Percentiles rank a stretch among this genome's conserved stretches.
These are phyloP conservation scores for Zopfochytrium polystomum DNA, from an alignment of 371 early-diverging fungal species.

Conservation along the genomic window DNA sequence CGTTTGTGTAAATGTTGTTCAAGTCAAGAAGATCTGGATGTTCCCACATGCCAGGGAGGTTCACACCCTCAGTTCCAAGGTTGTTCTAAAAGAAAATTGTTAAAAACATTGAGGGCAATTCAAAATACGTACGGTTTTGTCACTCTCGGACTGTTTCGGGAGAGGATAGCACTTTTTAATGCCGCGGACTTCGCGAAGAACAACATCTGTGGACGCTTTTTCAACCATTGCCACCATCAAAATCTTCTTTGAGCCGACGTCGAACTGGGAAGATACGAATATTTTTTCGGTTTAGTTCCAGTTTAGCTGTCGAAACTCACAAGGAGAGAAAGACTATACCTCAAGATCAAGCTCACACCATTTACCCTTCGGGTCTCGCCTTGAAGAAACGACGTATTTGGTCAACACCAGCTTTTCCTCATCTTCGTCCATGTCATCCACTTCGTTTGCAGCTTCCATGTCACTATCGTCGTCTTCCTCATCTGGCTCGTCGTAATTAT, in stretches of 20 bases:
- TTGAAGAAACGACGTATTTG: constrained; percentile 54
- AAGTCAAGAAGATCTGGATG: constrained; percentile 63
- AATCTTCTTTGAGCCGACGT: constrained; percentile 85
- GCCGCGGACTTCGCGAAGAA: constrained; percentile 84
- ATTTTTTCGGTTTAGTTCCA: neutral
- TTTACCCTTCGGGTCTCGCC: constrained; percentile 68
- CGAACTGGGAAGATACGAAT: constrained; percentile 53
- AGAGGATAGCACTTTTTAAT: constrained; percentile 76
- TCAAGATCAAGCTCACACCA: constrained; percentile 77
- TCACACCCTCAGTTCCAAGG: constrained; percentile 88
- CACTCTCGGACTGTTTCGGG: constrained; percentile 71
- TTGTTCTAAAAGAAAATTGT: constrained; percentile 31
- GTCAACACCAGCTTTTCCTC: constrained; percentile 48
- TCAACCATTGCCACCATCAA: constrained; percentile 89
- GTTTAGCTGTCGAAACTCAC: neutral
- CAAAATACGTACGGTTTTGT: constrained; percentile 70
- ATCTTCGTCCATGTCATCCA: constrained; percentile 46
- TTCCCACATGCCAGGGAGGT: constrained; percentile 89
- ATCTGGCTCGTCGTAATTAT: neutral
- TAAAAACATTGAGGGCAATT: constrained; percentile 2
- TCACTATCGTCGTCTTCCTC: constrained; percentile 32
- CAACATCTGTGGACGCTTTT: constrained; percentile 58
- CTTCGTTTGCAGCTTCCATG: constrained; percentile 40
- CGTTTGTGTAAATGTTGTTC: constrained; percentile 90
- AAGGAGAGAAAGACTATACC: constrained; percentile 4